Base-by-base conservation (phyloP, 805 yeast genomes). In the Yarrowia porcina region DNA sequence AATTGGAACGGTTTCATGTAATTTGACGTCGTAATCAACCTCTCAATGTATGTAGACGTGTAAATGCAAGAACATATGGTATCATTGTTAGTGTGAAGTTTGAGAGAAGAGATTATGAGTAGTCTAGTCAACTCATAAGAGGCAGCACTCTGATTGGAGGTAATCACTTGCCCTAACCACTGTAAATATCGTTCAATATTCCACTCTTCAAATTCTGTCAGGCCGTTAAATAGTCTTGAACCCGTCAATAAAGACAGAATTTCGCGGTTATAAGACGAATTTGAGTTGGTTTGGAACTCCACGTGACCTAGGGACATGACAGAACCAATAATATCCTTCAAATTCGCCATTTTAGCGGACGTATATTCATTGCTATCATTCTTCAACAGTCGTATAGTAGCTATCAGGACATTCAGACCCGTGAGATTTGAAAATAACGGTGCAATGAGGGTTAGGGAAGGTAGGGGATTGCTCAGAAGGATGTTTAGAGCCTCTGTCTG, bases 121-220 rank as follows among this genome's bases (percentile, higher is more conserved):
- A 35, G 9, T 0, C 52, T 36, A 13, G 25, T 30, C 12, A 45
- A 8, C 20, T 45, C 52, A 13, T 7, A 10, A 2, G 50, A 27
- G 1, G 52, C 27, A 3, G 27, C n/a, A n/a, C 30, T 17, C 3
- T 18, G 8, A 3, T 6, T 20, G 28, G 25, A n/a, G 2, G 36
- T 45, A 13, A 45, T 45, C 52, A 35, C 36, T 4, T 15, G 9
- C 3, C 49, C 61, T n/a, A 56, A 21, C 61, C 61, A 56, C 4
- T 13, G 13, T 38, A 56, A n/a, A 11, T 56, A 56, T 17, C 15
- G 18, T 10, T 56, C 30, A 20, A 56, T 39, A 2, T 28, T n/a
- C 49, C 38, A 56, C 18, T 49, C 30, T 47, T 36, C 25, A 12
- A 38, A 18, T 15, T 38, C 36, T 6, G 13, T 28, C 39, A 56